A percentile compares a stretch with the other conserved stretches of the same genome.
Evolutionary conservation across 192 early-diverging fungal genomes (phyloP).

Genomic region (Diversispora epigaea): DNA sequence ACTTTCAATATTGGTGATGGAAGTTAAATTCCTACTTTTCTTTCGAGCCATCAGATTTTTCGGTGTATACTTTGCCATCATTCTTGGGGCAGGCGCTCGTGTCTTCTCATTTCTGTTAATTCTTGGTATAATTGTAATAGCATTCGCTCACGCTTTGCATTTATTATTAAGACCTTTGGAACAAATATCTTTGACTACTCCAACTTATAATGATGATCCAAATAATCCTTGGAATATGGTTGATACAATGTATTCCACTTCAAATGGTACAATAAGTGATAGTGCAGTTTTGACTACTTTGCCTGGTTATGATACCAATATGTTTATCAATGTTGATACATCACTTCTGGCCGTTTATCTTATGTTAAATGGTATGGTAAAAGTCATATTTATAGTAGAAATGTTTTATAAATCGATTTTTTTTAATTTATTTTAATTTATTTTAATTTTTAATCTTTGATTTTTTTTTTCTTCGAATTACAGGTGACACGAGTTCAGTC

Average conservation of each 20-base stretch:
- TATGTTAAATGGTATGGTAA: not conserved
- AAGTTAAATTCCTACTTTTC: not conserved
- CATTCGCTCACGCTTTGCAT: conserved; percentile 9
- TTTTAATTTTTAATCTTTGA: not conserved
- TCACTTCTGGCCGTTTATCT: not conserved
- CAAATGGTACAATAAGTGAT: not conserved
- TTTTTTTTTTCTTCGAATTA: not conserved
- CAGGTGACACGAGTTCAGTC: not conserved
- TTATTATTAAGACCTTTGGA: not conserved
- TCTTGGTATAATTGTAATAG: not conserved
- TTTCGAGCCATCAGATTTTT: not conserved
- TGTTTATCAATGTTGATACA: not conserved
- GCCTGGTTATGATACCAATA: conserved; percentile 14
- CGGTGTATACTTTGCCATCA: conserved; percentile 5
- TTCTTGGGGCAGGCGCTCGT: not conserved
- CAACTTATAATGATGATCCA: conserved; percentile 11
- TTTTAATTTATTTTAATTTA: too few relatives aligned
- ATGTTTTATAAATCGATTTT: not conserved
- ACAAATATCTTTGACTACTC: not conserved
- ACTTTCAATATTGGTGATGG: not conserved
- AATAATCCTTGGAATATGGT: conserved; percentile 16
- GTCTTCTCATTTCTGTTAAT: conserved; percentile 18
- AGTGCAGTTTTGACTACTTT: not conserved
- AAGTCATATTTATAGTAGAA: not conserved
- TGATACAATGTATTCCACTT: not conserved